Evolutionary conservation across 805 yeast species (phyloP).

Genomic region (Yarrowia phangngaensis): DNA sequence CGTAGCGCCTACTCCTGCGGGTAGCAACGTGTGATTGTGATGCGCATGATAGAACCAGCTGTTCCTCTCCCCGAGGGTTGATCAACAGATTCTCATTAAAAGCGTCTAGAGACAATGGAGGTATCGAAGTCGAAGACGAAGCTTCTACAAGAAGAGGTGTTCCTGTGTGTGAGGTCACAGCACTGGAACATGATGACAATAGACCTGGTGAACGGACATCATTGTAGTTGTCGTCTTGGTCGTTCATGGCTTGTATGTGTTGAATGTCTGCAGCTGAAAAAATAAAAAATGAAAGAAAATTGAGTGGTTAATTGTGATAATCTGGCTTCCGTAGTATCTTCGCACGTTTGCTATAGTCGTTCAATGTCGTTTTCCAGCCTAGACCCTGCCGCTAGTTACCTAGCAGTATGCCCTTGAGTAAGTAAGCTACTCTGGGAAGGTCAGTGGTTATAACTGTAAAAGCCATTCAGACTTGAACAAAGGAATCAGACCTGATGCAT

Average conservation of each 20-base stretch:
- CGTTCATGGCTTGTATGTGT: constrained; percentile 5
- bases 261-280: too few relatives aligned
- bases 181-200: constrained; percentile 23
- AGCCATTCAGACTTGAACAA: constrained; percentile 23
- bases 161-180: constrained; percentile 20
- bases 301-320: too few relatives aligned
- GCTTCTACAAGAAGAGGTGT: constrained; percentile 12
- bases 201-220: constrained; percentile 25
- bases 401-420: constrained; percentile 20
- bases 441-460: constrained; percentile 16
- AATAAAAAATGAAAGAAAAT: too few relatives aligned
- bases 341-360: too few relatives aligned
- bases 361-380: neutral
- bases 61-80: constrained; percentile 23
- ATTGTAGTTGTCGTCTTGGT: constrained; percentile 17
- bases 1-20: constrained; percentile 19
- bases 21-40: constrained; percentile 19
- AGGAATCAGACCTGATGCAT: too few relatives aligned
- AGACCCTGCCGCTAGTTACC: constrained; percentile 23
- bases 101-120: constrained; percentile 22
- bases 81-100: constrained; percentile 18
- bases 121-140: constrained; percentile 6
- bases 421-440: neutral
- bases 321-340: too few relatives aligned
- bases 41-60: constrained; percentile 7